These are phyloP conservation scores for Ulota crispa DNA, from an alignment of 225 moss, liverwort and hornwort genomes.

Conservation along the genomic window DNA sequence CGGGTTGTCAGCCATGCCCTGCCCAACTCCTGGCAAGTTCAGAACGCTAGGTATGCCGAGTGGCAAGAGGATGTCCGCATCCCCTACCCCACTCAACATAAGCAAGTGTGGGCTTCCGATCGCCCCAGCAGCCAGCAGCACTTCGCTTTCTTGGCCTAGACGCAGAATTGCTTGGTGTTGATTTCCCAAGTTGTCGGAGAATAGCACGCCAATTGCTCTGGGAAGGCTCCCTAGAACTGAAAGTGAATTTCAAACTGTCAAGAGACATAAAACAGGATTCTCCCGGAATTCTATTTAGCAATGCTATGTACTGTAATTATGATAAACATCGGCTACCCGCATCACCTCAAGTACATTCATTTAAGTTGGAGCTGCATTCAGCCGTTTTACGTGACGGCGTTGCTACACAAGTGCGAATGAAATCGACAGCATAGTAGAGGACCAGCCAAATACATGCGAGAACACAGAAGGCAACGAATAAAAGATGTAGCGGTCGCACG, in stretches of 20 bases:
- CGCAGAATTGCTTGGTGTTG: conserved; percentile 53
- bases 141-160: conserved; percentile 37
- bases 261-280: not conserved
- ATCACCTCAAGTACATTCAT: not conserved
- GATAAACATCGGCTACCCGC: not conserved
- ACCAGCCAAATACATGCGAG: not conserved
- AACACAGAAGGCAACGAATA: not conserved
- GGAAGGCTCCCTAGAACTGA: conserved; percentile 33
- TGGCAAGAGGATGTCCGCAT: conserved; percentile 41
- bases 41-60: conserved; percentile 58
- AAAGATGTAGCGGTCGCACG: not conserved
- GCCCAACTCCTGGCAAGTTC: conserved; percentile 60
- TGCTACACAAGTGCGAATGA: not conserved
- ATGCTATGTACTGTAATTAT: not conserved
- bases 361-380: not conserved
- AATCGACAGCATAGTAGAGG: not conserved
- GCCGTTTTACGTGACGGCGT: not conserved
- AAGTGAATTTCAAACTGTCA: not conserved
- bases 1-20: conserved; percentile 72
- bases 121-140: conserved; percentile 67
- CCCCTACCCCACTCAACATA: conserved; percentile 75
- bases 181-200: conserved; percentile 46
- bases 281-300: not conserved
- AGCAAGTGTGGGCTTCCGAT: conserved; percentile 81
- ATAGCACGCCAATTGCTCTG: conserved; percentile 57